A percentile compares a stretch with the other conserved stretches of the same genome.
These are phyloP conservation scores for Leccinum obscurum DNA, from an alignment of 768 basidiomycete species.

Conservation along the genomic window DNA sequence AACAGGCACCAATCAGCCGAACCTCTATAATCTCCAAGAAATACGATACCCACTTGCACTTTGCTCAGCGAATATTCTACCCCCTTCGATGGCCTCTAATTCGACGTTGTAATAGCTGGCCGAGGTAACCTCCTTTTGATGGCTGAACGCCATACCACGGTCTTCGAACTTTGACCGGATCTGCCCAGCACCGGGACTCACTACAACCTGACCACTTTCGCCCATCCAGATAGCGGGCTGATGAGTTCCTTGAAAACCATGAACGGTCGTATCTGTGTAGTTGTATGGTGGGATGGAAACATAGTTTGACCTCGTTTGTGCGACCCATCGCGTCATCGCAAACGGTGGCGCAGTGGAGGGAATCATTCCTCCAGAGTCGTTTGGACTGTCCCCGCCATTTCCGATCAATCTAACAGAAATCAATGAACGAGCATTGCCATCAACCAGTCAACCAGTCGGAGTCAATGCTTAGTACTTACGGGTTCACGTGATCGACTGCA, in stretches of 20 bases:
- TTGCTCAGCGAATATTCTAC: slow-evolving; percentile 55
- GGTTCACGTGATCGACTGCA: slow-evolving; percentile 47
- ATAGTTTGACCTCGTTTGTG: slow-evolving; percentile 75
- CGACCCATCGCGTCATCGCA: slow-evolving; percentile 85
- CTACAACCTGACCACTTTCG: slow-evolving; percentile 62
- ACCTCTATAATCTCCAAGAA: neutral
- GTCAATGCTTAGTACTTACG: slow-evolving; percentile 33
- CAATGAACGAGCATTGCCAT: neutral
- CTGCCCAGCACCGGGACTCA: slow-evolving; percentile 55
- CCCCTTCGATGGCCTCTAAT: slow-evolving; percentile 52
- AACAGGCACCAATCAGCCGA: slow-evolving; percentile 5
- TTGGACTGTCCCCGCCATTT: slow-evolving; percentile 69
- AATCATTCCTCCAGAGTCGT: slow-evolving; percentile 71
- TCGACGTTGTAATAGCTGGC: slow-evolving; percentile 58
- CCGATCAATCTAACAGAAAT: slow-evolving; percentile 54
- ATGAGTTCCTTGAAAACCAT: slow-evolving; percentile 79
- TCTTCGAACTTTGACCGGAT: slow-evolving; percentile 57
- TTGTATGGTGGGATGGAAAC: slow-evolving; percentile 75
- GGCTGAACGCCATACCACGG: slow-evolving; percentile 54
- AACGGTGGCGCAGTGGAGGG: slow-evolving; percentile 78
- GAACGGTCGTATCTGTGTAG: slow-evolving; percentile 55
- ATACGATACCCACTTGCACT: slow-evolving; percentile 52
- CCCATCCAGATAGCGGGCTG: slow-evolving; percentile 93
- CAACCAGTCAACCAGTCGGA: slow-evolving; percentile 12
- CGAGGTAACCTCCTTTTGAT: slow-evolving; percentile 55